Conservation (phyloP, 2,329 filamentous ascomycete species). For the Aspergillus novofumigatus region DNA sequence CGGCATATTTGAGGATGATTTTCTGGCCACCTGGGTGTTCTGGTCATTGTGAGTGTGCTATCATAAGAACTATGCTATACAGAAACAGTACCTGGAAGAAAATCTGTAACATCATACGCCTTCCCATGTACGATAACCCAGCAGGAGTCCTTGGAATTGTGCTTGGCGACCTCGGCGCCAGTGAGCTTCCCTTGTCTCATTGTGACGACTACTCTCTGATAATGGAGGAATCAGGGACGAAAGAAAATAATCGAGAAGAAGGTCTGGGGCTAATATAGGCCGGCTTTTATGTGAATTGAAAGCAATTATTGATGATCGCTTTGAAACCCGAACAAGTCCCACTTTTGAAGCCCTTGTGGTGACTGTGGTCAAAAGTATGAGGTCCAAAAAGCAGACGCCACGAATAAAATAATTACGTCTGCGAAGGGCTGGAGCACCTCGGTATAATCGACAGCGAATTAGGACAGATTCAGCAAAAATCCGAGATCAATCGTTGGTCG, state of each 20-base stretch:
- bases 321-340: background rate
- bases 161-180: constrained; percentile 62
- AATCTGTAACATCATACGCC: constrained; percentile 86
- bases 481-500: constrained; percentile 5
- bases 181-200: constrained; percentile 40
- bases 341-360: background rate
- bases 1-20: constrained; percentile 95
- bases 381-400: background rate
- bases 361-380: background rate
- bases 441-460: constrained; percentile 20
- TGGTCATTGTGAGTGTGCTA: constrained; percentile 21
- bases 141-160: constrained; percentile 77
- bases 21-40: constrained; percentile 86
- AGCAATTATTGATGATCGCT: background rate
- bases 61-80: background rate
- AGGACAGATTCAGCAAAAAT: constrained; percentile 7
- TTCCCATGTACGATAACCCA: constrained; percentile 89
- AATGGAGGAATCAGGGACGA: constrained; percentile 1
- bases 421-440: constrained; percentile 9
- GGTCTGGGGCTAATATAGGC: background rate
- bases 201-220: constrained; percentile 5
- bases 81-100: constrained; percentile 60
- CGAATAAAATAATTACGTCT: background rate
- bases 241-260: background rate
- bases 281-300: background rate